Evolutionary conservation across 129 eudicot species (phyloP).

Genomic region (Gnaphalium uliginosum): DNA sequence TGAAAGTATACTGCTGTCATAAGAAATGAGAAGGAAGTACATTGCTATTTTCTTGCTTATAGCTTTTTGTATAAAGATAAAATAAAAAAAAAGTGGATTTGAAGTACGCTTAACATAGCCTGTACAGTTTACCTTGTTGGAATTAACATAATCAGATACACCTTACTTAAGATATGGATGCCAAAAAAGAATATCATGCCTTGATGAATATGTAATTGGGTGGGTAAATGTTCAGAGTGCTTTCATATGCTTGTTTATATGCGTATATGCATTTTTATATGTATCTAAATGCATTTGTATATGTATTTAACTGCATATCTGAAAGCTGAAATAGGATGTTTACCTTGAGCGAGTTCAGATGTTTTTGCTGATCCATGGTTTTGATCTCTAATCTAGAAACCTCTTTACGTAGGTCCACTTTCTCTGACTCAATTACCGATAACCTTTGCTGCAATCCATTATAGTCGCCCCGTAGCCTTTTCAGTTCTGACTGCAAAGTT

Average conservation of each 20-base stretch:
- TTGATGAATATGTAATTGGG: not conserved
- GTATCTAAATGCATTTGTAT: slow-evolving; percentile 12
- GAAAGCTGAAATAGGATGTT: slow-evolving; percentile 15
- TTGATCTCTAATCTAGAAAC: slow-evolving; percentile 45
- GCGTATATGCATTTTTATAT: slow-evolving; percentile 2
- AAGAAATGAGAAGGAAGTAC: not conserved
- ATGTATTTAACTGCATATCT: slow-evolving; percentile 12
- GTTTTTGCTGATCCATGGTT: slow-evolving; percentile 26
- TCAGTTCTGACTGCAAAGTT: slow-evolving; percentile 60
- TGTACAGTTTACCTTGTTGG: not conserved
- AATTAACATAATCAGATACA: not conserved
- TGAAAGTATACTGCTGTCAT: not conserved
- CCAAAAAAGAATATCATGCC: not conserved
- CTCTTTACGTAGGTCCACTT: slow-evolving; percentile 55
- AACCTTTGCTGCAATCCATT: slow-evolving; percentile 47
- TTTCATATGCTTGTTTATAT: not conserved
- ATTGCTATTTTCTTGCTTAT: not conserved
- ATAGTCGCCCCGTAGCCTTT: slow-evolving; percentile 45
- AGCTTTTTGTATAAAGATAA: not conserved
- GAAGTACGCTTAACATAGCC: not conserved
- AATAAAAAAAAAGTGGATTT: not conserved
- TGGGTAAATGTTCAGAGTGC: not conserved
- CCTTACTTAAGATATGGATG: not conserved
- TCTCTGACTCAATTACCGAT: slow-evolving; percentile 51
- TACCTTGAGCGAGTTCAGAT: slow-evolving; percentile 42